Base-by-base conservation (phyloP, 371 early-diverging fungal genomes). In the Syncephalis plumigaleata region DNA sequence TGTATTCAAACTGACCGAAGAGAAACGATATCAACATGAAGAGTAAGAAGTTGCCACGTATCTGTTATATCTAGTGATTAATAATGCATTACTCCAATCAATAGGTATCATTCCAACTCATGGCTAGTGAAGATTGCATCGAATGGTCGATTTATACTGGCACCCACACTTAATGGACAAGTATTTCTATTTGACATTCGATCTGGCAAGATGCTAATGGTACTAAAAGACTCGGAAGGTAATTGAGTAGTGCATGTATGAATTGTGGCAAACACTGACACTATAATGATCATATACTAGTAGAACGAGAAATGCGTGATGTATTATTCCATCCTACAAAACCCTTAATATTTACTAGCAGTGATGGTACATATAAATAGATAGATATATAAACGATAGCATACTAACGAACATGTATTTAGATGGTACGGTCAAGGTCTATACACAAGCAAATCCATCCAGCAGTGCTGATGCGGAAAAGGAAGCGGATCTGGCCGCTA, bases 71-170 rank as follows among this genome's bases (percentile, higher is more conserved):
- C 11, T 42, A 39, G 31, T 44, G 17, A 43, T n/a, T 7, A 31
- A 36, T 5, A 23, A 15, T 16, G 5, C n/a, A n/a, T n/a, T n/a
- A n/a, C n/a, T n/a, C 21, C 11, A 16, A 31, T 37, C 13, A 3
- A 15, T 49, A 84, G 80, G 45, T 83, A 91, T 51, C 68, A 78
- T 53, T 75, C 91, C 15, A 91, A 91, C 54, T 89, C 91, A 27
- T 91, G 92, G 92, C 65, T 88, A 8, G 82, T 87, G 31, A 84
- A 87, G 37, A 70, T 89, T 40, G 65, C 87, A 1, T 75, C 80
- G 16, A 91, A 88, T 53, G 88, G 88, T 3, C 67, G 88, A 20
- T 87, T 87, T 53, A 46, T 91, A 22, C 53, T 80, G 26, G 92
- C 91, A 15, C 91, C 91, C 0, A 91, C 91, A 1, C 77, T 80